Conservation (phyloP, 2,329 filamentous ascomycete genomes). For the Sarocladiaceae sp. region DNA sequence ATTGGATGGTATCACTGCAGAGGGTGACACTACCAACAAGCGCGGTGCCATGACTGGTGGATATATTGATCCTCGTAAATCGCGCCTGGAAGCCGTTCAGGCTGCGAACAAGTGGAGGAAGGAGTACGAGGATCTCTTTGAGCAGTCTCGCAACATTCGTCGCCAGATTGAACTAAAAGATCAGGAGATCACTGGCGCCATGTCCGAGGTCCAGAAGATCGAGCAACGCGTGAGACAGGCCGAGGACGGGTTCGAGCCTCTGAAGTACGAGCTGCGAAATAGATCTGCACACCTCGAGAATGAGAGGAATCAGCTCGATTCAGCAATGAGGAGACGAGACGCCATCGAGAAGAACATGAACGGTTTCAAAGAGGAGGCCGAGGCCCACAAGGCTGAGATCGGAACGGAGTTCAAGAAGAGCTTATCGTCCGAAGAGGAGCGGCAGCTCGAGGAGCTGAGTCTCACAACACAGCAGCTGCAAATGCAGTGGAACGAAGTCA, state of each 20-base stretch:
- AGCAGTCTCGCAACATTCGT: slow-evolving; percentile 59
- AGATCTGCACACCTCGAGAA: slow-evolving; percentile 71
- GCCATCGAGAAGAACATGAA: slow-evolving; percentile 70
- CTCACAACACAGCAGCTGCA: slow-evolving; percentile 65
- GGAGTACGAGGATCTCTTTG: slow-evolving; percentile 62
- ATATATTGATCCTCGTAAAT: slow-evolving; percentile 80
- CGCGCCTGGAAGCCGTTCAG: slow-evolving; percentile 78
- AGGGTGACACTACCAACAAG: slow-evolving; percentile 92
- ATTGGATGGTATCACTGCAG: slow-evolving; percentile 86
- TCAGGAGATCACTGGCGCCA: slow-evolving; percentile 82
- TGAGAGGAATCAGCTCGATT: slow-evolving; percentile 66
- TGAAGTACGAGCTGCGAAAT: slow-evolving; percentile 68
- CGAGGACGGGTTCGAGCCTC: slow-evolving; percentile 74
- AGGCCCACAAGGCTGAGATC: slow-evolving; percentile 73
- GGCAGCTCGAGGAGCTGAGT: slow-evolving; percentile 66
- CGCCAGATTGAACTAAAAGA: slow-evolving; percentile 70
- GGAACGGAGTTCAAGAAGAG: slow-evolving; percentile 88
- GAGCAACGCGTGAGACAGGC: slow-evolving; percentile 72
- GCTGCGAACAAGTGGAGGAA: slow-evolving; percentile 67
- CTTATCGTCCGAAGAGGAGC: slow-evolving; percentile 75
- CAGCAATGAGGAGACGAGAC: slow-evolving; percentile 56
- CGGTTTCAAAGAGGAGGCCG: slow-evolving; percentile 67
- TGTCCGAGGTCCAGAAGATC: slow-evolving; percentile 75
- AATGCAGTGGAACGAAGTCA: slow-evolving; percentile 69
- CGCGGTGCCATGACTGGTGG: slow-evolving; percentile 93